phyloP scores from a whole-genome alignment of 1,284 basidiomycete genomes.

The Anthracocystis walkeri region DNA sequence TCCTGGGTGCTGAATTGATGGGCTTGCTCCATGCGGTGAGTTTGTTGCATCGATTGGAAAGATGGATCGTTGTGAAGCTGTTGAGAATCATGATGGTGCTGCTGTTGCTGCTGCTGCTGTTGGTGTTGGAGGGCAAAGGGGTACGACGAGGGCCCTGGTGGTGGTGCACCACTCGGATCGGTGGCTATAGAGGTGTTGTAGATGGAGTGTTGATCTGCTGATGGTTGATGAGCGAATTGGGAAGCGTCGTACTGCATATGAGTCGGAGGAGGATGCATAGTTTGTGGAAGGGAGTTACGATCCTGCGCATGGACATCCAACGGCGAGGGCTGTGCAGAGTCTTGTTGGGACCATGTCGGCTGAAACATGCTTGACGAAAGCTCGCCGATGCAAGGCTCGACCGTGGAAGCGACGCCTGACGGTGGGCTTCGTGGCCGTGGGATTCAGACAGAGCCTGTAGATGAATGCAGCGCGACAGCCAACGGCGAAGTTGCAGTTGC shows the following conservation, averaged over 20 bases:
- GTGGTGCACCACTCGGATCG: constrained; percentile 12
- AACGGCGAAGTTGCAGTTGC: too few species aligned
- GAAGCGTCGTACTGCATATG: constrained; percentile 17
- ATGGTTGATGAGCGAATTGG: constrained; percentile 8
- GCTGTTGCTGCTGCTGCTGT: constrained; percentile 11
- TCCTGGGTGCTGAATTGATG: not conserved
- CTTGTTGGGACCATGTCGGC: constrained; percentile 44
- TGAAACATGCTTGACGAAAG: constrained; percentile 38
- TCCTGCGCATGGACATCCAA: constrained; percentile 17
- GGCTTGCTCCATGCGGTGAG: not conserved
- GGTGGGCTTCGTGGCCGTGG: not conserved
- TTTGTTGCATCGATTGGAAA: not conserved
- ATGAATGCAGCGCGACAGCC: not conserved
- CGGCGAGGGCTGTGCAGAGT: constrained; percentile 16
- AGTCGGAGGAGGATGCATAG: constrained; percentile 13
- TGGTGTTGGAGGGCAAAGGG: constrained; percentile 24
- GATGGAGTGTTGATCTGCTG: constrained; percentile 8
- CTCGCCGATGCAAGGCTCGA: not conserved
- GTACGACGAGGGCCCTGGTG: constrained; percentile 17
- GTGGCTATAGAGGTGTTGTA: constrained; percentile 17
- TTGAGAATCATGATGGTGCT: constrained; percentile 4
- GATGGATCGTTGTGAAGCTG: constrained; percentile 10
- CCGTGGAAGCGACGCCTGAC: not conserved
- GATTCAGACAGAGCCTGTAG: not conserved
- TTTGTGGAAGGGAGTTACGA: constrained; percentile 1